Percentiles rank a stretch among this genome's conserved stretches.
Conservation (phyloP, 2,329 filamentous ascomycete genomes). For the Cytospora chrysosperma region DNA sequence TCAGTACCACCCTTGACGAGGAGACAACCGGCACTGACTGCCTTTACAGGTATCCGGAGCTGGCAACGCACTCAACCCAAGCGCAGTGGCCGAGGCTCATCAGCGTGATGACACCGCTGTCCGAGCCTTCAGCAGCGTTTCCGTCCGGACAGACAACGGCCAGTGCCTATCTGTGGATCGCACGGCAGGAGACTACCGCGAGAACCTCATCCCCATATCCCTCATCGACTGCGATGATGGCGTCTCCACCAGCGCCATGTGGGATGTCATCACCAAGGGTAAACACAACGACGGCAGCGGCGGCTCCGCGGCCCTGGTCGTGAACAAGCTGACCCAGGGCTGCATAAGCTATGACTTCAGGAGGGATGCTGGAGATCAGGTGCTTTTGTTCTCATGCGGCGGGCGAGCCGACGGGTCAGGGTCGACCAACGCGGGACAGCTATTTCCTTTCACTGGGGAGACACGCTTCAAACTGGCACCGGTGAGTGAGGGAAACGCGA, state of each 20-base stretch:
- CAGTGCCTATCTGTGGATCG: slow-evolving; percentile 53
- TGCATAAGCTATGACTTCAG: slow-evolving; percentile 51
- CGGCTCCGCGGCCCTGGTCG: slow-evolving; percentile 42
- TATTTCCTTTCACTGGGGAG: slow-evolving; percentile 47
- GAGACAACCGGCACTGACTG: slow-evolving; percentile 29
- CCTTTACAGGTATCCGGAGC: slow-evolving; percentile 49
- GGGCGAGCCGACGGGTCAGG: slow-evolving; percentile 31
- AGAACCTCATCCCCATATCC: slow-evolving; percentile 52
- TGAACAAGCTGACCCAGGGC: slow-evolving; percentile 51
- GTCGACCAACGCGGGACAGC: slow-evolving; percentile 12
- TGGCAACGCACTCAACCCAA: slow-evolving; percentile 48
- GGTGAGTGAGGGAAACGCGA: slow-evolving; percentile 41
- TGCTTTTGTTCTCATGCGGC: slow-evolving; percentile 52
- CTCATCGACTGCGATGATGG: slow-evolving; percentile 43
- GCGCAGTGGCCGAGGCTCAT: slow-evolving; percentile 50
- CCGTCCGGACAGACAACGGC: slow-evolving; percentile 48
- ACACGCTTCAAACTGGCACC: slow-evolving; percentile 46
- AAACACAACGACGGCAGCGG: slow-evolving; percentile 45
- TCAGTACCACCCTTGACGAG: background rate
- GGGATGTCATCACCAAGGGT: slow-evolving; percentile 50
- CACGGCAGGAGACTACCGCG: slow-evolving; percentile 52
- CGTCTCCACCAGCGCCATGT: slow-evolving; percentile 44
- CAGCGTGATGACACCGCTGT: slow-evolving; percentile 46
- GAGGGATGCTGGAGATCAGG: slow-evolving; percentile 44
- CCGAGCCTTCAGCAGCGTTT: slow-evolving; percentile 44